A percentile compares a stretch with the other conserved stretches of the same genome.
Evolutionary conservation across 176 grass and related monocot genomes (phyloP).

Genomic region (Lolium perenne): DNA sequence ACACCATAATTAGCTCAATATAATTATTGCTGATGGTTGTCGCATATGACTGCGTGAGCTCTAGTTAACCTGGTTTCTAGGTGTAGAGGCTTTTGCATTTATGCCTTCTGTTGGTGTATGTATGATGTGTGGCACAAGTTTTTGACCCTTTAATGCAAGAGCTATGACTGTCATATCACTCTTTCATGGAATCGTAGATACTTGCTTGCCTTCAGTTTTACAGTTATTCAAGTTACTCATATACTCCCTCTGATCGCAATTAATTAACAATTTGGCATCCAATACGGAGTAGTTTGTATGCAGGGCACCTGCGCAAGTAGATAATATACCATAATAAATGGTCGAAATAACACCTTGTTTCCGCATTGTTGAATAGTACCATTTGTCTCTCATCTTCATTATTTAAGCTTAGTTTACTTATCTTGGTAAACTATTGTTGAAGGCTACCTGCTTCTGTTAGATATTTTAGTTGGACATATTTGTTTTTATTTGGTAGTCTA

Average conservation of each 20-base stretch:
- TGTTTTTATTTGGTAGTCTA: constrained; percentile 15
- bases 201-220: not conserved
- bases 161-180: not conserved
- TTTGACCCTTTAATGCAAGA: not conserved
- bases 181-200: not conserved
- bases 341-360: not conserved
- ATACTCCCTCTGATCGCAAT: too few species aligned
- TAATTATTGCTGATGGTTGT: not conserved
- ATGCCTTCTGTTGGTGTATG: not conserved
- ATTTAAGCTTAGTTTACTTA: not conserved
- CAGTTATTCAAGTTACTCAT: not conserved
- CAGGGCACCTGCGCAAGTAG: not conserved
- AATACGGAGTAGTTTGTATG: not conserved
- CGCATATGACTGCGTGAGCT: not conserved
- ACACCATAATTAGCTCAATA: not conserved
- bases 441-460: not conserved
- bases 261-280: not conserved
- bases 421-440: not conserved
- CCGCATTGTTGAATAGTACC: not conserved
- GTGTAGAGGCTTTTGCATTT: not conserved
- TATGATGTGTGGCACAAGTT: not conserved
- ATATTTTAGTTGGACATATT: not conserved
- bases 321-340: not conserved
- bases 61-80: constrained; percentile 9
- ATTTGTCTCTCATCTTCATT: not conserved